phyloP scores from a whole-genome alignment of 805 yeast species.

The Lachancea sp. region DNA sequence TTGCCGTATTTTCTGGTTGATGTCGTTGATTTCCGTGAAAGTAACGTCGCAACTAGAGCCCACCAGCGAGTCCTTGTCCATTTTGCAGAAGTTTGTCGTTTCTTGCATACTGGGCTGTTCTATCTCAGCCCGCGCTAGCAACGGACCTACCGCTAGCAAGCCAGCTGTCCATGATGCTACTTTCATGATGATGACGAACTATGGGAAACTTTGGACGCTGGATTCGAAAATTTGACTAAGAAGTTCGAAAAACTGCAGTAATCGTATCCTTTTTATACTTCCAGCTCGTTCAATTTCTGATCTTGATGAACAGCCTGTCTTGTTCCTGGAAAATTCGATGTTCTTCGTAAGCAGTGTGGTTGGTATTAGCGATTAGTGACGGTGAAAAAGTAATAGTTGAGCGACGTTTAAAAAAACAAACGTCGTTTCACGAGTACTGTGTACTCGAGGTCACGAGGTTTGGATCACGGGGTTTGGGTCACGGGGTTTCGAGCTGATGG shows the following conservation, averaged over 20 bases:
- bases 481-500: too few species aligned
- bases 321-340: neutral
- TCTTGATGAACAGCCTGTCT: constrained; percentile 7
- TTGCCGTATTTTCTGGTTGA: constrained; percentile 50
- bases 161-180: neutral
- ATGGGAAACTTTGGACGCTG: neutral
- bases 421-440: too few species aligned
- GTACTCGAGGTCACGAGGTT: constrained; percentile 1
- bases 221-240: neutral
- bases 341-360: constrained; percentile 1
- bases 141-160: neutral
- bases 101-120: constrained; percentile 1
- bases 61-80: constrained; percentile 28
- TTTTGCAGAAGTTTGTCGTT: constrained; percentile 25
- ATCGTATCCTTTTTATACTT: neutral
- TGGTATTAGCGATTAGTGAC: neutral
- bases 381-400: neutral
- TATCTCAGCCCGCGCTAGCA: neutral
- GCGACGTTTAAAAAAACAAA: too few species aligned
- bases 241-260: too few species aligned
- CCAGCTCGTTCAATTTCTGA: neutral
- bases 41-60: constrained; percentile 36
- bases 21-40: constrained; percentile 43
- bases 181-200: neutral
- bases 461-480: too few species aligned